phyloP scores from a whole-genome alignment of 257 asterid species.

The Linaria vulgaris region DNA sequence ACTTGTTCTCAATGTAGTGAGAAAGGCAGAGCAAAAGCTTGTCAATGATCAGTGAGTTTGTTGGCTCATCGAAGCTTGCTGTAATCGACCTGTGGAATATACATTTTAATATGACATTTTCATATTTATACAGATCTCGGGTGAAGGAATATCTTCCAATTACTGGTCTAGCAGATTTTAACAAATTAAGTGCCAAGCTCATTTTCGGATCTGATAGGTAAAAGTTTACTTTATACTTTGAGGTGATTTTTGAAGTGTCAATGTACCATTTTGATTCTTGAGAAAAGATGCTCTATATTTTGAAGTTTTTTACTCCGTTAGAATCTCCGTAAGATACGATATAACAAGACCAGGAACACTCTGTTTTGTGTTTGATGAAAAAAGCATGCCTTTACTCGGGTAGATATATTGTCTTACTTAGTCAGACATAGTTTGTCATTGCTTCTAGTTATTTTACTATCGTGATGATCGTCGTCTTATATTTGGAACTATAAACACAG shows the following conservation, averaged over 20 bases:
- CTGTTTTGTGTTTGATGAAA: not conserved
- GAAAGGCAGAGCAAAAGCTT: slow-evolving; percentile 71
- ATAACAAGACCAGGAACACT: no score
- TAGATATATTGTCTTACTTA: not conserved
- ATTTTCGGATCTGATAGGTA: slow-evolving; percentile 80
- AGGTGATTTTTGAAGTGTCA: slow-evolving; percentile 6
- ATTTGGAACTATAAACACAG: slow-evolving; percentile 35
- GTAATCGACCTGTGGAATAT: not conserved
- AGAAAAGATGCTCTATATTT: not conserved
- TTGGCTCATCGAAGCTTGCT: no score
- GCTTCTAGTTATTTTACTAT: not conserved
- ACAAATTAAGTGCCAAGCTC: slow-evolving; percentile 86
- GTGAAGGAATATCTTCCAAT: slow-evolving; percentile 86
- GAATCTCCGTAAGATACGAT: no score
- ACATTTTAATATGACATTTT: slow-evolving; percentile 13
- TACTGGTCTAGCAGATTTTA: slow-evolving; percentile 71
- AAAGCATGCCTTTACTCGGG: no score
- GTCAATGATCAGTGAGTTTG: slow-evolving; percentile 53
- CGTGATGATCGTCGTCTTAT: not conserved
- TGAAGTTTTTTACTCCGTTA: not conserved
- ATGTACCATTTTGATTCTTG: not conserved
- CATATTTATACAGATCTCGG: slow-evolving; percentile 49
- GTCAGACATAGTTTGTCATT: not conserved
- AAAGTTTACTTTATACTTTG: not conserved
- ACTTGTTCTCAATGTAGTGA: slow-evolving; percentile 76